These are phyloP conservation scores for Arachnopeziza araneosa DNA, from an alignment of 2,329 filamentous ascomycete species.

Conservation along the genomic window DNA sequence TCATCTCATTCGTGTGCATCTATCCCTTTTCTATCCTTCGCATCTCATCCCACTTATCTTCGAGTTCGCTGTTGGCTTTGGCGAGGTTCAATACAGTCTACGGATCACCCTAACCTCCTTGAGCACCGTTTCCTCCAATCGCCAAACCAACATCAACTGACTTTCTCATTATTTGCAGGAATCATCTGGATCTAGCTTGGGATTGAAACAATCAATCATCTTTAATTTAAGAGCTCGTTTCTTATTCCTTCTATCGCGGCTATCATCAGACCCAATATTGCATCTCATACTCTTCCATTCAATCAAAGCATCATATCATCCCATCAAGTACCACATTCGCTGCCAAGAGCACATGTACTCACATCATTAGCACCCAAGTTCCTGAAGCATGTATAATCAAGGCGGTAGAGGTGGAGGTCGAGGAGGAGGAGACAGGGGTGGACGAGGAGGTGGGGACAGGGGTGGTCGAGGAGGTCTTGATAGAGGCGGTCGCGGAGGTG, in stretches of 20 bases:
- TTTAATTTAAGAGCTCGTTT: neutral
- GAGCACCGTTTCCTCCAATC: neutral
- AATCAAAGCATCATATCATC: neutral
- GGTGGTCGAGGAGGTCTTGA: constrained; percentile 21
- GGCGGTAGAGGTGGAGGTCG: constrained; percentile 7
- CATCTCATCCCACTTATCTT: neutral
- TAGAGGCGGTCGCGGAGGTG: constrained; percentile 24
- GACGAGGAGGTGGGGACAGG: constrained; percentile 6
- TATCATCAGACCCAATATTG: no score
- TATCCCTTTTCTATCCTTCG: no score
- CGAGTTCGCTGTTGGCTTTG: neutral
- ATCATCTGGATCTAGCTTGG: neutral
- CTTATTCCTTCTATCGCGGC: no score
- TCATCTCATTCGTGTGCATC: neutral
- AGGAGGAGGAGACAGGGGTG: constrained; percentile 12
- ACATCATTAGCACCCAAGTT: neutral
- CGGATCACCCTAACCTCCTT: neutral
- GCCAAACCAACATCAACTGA: neutral
- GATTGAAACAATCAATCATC: neutral
- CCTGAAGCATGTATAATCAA: neutral
- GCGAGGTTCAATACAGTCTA: neutral
- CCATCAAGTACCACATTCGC: neutral
- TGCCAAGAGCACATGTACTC: neutral
- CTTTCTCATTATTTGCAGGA: neutral
- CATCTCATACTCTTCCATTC: neutral